Percentiles rank a stretch among this genome's conserved stretches.
Evolutionary conservation across 306 rosid species (phyloP).

Genomic region (Cicer judaicum): DNA sequence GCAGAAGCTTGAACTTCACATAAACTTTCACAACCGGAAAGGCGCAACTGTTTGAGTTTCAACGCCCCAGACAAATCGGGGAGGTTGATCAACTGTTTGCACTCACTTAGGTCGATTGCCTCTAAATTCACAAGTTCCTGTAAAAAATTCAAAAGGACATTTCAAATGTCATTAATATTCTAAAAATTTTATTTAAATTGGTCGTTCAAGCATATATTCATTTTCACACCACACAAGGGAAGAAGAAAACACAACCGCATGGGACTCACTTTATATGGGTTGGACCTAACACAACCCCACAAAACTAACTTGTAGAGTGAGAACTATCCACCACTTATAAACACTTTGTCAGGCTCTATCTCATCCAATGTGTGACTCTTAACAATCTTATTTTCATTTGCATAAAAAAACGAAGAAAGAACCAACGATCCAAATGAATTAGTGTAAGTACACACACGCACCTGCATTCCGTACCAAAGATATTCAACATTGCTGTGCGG

Average conservation of each 20-base stretch:
- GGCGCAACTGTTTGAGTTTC: slow-evolving; percentile 33
- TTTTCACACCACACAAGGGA: not conserved
- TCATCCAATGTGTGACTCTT: no score
- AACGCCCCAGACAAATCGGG: slow-evolving; percentile 38
- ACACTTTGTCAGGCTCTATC: no score
- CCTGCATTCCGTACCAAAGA: slow-evolving; percentile 40
- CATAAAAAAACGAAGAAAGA: not conserved
- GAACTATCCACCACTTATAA: no score
- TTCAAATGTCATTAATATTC: no score
- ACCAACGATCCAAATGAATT: not conserved
- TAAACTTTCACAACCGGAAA: slow-evolving; percentile 7
- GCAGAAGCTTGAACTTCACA: not conserved
- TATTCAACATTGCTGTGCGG: not conserved
- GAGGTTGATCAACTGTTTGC: not conserved
- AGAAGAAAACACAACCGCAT: not conserved
- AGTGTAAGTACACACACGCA: not conserved
- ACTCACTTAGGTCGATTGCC: not conserved
- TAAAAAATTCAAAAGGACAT: not conserved
- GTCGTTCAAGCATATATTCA: no score
- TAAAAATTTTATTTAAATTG: no score
- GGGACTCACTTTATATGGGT: not conserved
- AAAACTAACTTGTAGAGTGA: no score
- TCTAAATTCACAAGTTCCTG: slow-evolving; percentile 38
- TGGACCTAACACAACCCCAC: no score
- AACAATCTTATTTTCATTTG: not conserved